Base-by-base conservation (phyloP, 805 yeast species). In the Zygoascus tannicola region DNA sequence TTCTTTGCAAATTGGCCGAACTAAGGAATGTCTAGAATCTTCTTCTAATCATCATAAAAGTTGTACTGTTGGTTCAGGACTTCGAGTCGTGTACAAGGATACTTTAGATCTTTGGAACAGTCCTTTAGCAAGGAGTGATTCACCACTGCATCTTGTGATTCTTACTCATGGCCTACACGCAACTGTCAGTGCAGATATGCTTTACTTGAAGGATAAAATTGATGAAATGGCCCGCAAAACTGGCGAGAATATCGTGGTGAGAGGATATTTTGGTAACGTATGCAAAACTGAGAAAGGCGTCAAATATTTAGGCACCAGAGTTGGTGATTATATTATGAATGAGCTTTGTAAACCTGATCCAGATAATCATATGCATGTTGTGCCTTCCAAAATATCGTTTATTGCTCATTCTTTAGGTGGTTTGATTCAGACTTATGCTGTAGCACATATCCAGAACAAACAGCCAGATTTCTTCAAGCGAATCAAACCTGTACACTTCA, bases 381-480 rank as follows among this genome's bases (percentile, higher is more conserved):
- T 37, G 19, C 68, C 66, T 20, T 54, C 66, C 4, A 77, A 76
- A 53, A 76, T 90, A 3, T 90, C 97, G 2, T 88, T 92, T 55
- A 68, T 92, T 18, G 95, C 92, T 1, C 98, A 92, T 62, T 90
- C 97, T 0, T 66, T 92, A 21, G 98, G 98, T 15, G 98, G 98
- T 0, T 75, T 85, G 15, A 83, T 83, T 7, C 97, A 90, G 64
- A 78, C 94, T 0, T 90, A 84, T 70, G 94, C 97, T 1, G 69
- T 92, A 34, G 92, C 90, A 2, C 82, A 86, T 57, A 72, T 92
- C 19, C 73, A 70, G 12, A 58, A 65, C 5, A 58, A 75, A 46
- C 70, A 78, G 47, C 94, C 95, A 0, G 72, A 76, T 54, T 77
- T 87, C 52, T 87, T 90, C 56, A 63, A 65, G 12, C 43, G 46